Conservation (phyloP, 2,329 filamentous ascomycete genomes). For the Emmonsia crescens region DNA sequence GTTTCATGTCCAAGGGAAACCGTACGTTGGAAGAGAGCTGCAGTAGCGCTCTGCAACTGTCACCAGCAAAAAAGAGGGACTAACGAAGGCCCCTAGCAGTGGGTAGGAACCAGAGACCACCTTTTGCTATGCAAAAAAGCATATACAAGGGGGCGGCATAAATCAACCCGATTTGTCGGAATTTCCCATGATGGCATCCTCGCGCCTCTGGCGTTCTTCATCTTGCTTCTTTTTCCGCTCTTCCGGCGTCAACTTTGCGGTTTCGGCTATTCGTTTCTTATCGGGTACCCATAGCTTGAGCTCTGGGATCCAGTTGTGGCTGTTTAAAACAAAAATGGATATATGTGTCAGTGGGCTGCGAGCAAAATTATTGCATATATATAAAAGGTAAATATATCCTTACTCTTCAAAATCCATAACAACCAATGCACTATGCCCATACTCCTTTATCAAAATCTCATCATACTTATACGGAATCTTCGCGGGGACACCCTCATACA, state of each 20-base stretch:
- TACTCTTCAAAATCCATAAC: constrained; percentile 28
- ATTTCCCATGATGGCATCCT: neutral
- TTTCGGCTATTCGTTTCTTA: constrained; percentile 13
- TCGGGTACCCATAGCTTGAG: constrained; percentile 26
- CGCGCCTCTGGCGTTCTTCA: constrained; percentile 1
- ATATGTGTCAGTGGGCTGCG: constrained; percentile 10
- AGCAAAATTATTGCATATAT: neutral
- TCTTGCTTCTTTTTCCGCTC: constrained; percentile 5
- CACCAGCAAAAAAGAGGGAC: no score
- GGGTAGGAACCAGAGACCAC: no score
- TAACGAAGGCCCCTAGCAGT: no score
- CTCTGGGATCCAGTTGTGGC: constrained; percentile 28
- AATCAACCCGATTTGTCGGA: neutral
- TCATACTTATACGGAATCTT: constrained; percentile 48
- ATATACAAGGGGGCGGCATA: neutral
- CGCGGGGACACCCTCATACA: constrained; percentile 63
- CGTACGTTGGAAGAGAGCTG: no score
- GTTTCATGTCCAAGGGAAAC: neutral
- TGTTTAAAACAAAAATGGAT: constrained; percentile 10
- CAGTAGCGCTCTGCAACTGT: no score
- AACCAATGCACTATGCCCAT: constrained; percentile 26
- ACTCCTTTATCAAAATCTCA: constrained; percentile 30
- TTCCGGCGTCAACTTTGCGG: neutral
- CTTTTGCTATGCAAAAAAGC: neutral
- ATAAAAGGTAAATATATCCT: constrained; percentile 4